These are phyloP conservation scores for Flaveria ramosissima DNA, from an alignment of 129 eudicot species.

Conservation along the genomic window DNA sequence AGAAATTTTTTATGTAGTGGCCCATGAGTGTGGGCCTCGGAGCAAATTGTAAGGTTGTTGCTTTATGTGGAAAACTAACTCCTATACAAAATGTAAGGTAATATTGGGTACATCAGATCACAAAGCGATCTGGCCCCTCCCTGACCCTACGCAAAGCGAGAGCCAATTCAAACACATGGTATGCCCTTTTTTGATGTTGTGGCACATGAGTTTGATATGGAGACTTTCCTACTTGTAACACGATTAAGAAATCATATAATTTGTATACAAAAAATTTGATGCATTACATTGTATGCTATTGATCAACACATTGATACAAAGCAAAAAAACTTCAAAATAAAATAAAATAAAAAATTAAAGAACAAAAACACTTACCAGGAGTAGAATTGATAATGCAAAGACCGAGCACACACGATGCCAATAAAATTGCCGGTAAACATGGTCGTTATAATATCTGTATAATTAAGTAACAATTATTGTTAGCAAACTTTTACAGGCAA, in stretches of 20 bases:
- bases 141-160: too few species aligned
- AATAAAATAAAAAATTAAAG: background rate
- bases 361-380: conserved; percentile 63
- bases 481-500: conserved; percentile 16
- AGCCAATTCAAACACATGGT: too few species aligned
- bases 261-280: background rate
- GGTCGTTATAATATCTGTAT: conserved; percentile 67
- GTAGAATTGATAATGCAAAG: conserved; percentile 95
- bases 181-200: background rate
- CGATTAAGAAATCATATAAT: background rate
- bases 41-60: too few species aligned
- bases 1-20: too few species aligned
- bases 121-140: too few species aligned
- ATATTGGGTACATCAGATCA: too few species aligned
- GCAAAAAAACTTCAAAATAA: background rate
- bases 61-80: too few species aligned
- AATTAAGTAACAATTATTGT: background rate
- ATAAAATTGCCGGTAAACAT: conserved; percentile 93
- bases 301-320: background rate
- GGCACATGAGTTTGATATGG: background rate
- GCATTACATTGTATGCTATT: background rate
- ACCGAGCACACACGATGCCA: conserved; percentile 88
- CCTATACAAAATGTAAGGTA: too few species aligned
- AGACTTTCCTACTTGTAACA: conserved; percentile 3
- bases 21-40: too few species aligned